A percentile compares a stretch with the other conserved stretches of the same genome.
phyloP scores from a whole-genome alignment of 495 filamentous ascomycete genomes.

The Cercophora newfieldiana region DNA sequence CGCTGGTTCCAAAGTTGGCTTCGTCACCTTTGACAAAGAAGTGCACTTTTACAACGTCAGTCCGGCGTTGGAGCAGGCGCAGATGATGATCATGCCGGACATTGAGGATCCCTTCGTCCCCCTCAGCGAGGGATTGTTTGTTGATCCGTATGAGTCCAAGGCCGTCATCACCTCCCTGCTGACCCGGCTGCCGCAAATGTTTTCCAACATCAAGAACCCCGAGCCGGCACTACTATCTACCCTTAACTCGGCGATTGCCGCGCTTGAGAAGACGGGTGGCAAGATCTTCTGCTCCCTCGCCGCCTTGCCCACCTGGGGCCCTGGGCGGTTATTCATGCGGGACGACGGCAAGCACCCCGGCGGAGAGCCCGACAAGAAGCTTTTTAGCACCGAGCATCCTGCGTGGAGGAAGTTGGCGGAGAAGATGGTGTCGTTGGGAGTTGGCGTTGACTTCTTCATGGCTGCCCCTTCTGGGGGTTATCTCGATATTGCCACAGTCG shows the following conservation, averaged over 20 bases:
- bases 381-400: slow-evolving; percentile 86
- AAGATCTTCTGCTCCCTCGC: slow-evolving; percentile 88
- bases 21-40: slow-evolving; percentile 93
- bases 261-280: slow-evolving; percentile 81
- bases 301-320: slow-evolving; percentile 85
- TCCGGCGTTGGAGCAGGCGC: slow-evolving; percentile 76
- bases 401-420: slow-evolving; percentile 79
- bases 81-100: slow-evolving; percentile 99
- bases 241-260: slow-evolving; percentile 75
- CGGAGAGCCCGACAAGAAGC: slow-evolving; percentile 87
- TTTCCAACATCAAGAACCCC: slow-evolving; percentile 80
- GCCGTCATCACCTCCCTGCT: slow-evolving; percentile 84
- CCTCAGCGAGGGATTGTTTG: slow-evolving; percentile 87
- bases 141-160: slow-evolving; percentile 93
- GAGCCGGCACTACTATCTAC: slow-evolving; percentile 85
- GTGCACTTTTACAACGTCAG: slow-evolving; percentile 97
- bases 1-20: slow-evolving; percentile 81
- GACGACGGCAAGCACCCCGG: slow-evolving; percentile 85
- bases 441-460: slow-evolving; percentile 92
- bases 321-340: slow-evolving; percentile 75
- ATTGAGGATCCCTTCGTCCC: slow-evolving; percentile 97
- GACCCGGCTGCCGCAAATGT: slow-evolving; percentile 75
- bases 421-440: slow-evolving; percentile 84
- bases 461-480: slow-evolving; percentile 87
- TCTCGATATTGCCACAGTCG: slow-evolving; percentile 92